Evolutionary conservation across 495 filamentous ascomycete species (phyloP), one percentile per base, ranked within the genome.

Genomic region (Podospora tetraspora): DNA sequence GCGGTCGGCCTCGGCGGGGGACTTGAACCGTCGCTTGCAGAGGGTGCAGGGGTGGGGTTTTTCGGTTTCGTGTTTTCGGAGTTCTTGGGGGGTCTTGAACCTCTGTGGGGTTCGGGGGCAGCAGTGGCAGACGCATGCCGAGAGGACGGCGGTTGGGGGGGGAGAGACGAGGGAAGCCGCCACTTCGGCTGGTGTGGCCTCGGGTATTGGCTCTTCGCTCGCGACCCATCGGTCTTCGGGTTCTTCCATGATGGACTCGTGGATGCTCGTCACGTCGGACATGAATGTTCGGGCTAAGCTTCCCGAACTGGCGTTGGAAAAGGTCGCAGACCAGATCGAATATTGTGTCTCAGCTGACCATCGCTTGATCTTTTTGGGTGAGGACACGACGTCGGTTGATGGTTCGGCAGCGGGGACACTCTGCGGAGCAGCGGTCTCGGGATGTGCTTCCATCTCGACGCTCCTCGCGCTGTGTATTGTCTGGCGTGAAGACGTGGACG

Each of bases 101-200:
- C 90, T 91, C 72, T 92, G 92, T 1, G 92, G 92, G 70, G 92
- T 92, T 78, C 94, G 92, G 0, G 91, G 92, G 79, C 92, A 96
- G 74, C 92, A 96, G 69, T 91, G 88, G 75, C 92, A 96, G 23
- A 93, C 87, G 69, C 64, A 64, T 24, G 30, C 61, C 3, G 60
- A 29, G 13, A 25, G 24, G 25, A 30, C 32, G 6, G 19, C 10
- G 7, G 61, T 1, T 19, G n/a, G n/a, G 5, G 61, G 9, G 61
- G 19, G 13, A 32, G 52, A 21, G 25, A 21, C 13, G 59, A 34
- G 56, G 25, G 61, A 32, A 21, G 52, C 16, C n/a, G 13, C n/a
- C 62, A 56, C 22, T 21, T 32, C 61, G 6, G 57, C 37, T 59
- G 34, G 59, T 30, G 56, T 22, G 30, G 59, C 58, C 32, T 67